Conservation (phyloP, 2,329 filamentous ascomycete species). For the Pseudogymnoascus sp. region DNA sequence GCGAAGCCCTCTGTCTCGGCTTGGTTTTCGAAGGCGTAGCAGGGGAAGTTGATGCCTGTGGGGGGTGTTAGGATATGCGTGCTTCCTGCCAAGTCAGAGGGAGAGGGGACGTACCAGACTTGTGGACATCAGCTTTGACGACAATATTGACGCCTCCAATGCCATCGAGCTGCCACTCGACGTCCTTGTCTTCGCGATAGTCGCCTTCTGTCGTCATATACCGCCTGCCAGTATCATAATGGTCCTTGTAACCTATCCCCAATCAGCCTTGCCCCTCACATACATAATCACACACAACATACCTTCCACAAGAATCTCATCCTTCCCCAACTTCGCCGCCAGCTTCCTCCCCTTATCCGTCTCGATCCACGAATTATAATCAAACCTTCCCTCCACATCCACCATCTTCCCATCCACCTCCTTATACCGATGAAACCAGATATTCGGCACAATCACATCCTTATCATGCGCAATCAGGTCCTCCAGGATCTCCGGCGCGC, state of each 20-base stretch:
- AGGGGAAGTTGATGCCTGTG: slow-evolving; percentile 91
- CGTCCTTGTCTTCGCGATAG: slow-evolving; percentile 85
- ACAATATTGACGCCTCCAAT: slow-evolving; percentile 96
- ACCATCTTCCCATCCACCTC: slow-evolving; percentile 53
- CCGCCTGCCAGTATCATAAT: slow-evolving; percentile 76
- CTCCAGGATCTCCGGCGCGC: slow-evolving; percentile 78
- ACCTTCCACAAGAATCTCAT: slow-evolving; percentile 79
- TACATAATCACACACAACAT: not conserved
- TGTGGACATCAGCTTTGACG: slow-evolving; percentile 95
- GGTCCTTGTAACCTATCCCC: slow-evolving; percentile 75
- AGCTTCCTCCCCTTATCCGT: slow-evolving; percentile 77
- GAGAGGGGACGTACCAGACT: slow-evolving; percentile 59
- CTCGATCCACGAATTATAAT: slow-evolving; percentile 99
- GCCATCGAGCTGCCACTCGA: slow-evolving; percentile 87
- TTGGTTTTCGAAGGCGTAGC: slow-evolving; percentile 96
- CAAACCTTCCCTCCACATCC: slow-evolving; percentile 94
- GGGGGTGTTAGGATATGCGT: slow-evolving; percentile 4
- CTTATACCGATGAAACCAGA: slow-evolving; percentile 89
- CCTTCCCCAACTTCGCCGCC: slow-evolving; percentile 64
- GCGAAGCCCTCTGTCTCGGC: slow-evolving; percentile 98
- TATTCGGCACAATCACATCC: slow-evolving; percentile 90
- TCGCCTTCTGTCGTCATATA: slow-evolving; percentile 91
- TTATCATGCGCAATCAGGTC: slow-evolving; percentile 92
- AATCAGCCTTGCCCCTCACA: slow-evolving; percentile 11
- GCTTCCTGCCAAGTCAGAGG: not conserved